Base-by-base conservation (phyloP, 192 early-diverging fungal genomes). In the Podila epigama region DNA sequence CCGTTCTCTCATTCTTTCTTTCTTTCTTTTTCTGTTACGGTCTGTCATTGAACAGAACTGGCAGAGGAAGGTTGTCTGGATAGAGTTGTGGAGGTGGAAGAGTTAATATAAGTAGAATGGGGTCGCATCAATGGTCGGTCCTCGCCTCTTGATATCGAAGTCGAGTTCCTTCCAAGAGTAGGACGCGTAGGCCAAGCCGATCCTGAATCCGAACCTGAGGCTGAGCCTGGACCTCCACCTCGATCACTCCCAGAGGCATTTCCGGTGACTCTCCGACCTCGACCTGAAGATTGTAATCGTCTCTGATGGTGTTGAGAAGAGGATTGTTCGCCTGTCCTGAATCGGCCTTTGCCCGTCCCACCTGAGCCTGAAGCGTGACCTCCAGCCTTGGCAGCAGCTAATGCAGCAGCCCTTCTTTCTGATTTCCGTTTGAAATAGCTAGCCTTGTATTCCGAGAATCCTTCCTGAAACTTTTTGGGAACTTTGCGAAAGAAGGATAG, bases 401-500 rank as follows among this genome's bases (percentile, higher is more conserved):
- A 22, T 0, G 65, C 65, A 4, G 72, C 68, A 25, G 69, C 81
- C 20, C 69, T 56, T 27, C 79, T 73, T 50, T 80, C 84, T n/a
- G 72, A 79, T 42, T 75, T 82, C n/a, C 84, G 63, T 34, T 39
- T 69, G 34, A 83, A 73, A 55, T 86, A 86, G n/a, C 80, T 82
- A 16, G 80, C 68, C 53, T 81, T 69, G 68, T 86, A 86, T 20
- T 69, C 51, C 0, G 70, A 69, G 51, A 86, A 88, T 2, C 85
- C 87, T 28, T 88, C 87, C 51, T 86, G 85, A 44, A 88, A 81
- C 36, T 73, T 70, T 33, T 80, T 83, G 36, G 87, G 87, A 15
- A 88, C 82, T 48, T 82, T 86, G 15, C 70, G 66, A 48, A 81
- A 81, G 52, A 88, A 88, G 8, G 79, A 70, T 4, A 88, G 36